phyloP scores from a whole-genome alignment of 306 rosid species.

The Sphenostylis stenocarpa region DNA sequence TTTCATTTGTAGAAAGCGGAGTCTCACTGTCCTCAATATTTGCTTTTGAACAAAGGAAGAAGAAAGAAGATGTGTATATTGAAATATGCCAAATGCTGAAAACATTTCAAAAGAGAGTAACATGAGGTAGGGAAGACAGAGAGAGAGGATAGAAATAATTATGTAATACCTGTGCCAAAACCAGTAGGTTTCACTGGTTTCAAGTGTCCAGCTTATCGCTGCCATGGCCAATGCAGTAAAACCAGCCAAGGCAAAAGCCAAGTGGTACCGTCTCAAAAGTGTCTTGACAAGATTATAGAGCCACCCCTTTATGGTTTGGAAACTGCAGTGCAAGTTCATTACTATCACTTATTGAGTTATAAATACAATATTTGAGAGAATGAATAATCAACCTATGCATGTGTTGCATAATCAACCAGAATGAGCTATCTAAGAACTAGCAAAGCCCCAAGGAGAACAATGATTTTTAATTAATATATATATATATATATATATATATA shows the following conservation, averaged over 20 bases:
- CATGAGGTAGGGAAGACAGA: constrained; percentile 21
- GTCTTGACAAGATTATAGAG: constrained; percentile 46
- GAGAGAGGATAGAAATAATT: neutral
- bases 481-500: no score
- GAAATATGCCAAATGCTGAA: constrained; percentile 83
- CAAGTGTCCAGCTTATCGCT: constrained; percentile 74
- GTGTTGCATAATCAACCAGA: neutral
- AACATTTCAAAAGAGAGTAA: constrained; percentile 32
- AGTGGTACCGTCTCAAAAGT: constrained; percentile 53
- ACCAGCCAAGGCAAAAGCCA: constrained; percentile 72
- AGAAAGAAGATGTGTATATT: constrained; percentile 70
- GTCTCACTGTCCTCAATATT: constrained; percentile 27
- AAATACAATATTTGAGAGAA: neutral
- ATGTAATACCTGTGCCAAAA: constrained; percentile 76
- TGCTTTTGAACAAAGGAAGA: constrained; percentile 47
- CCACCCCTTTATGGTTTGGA: constrained; percentile 62
- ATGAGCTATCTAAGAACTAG: neutral
- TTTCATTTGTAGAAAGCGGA: constrained; percentile 14
- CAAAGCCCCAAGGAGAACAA: neutral
- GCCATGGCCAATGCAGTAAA: constrained; percentile 65
- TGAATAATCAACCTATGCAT: neutral
- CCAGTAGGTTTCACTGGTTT: constrained; percentile 79
- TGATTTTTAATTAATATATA: neutral
- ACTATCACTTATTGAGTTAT: neutral
- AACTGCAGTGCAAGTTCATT: constrained; percentile 46